Conservation (phyloP, 1,284 basidiomycete species). For the Rhodotorula sp. region DNA sequence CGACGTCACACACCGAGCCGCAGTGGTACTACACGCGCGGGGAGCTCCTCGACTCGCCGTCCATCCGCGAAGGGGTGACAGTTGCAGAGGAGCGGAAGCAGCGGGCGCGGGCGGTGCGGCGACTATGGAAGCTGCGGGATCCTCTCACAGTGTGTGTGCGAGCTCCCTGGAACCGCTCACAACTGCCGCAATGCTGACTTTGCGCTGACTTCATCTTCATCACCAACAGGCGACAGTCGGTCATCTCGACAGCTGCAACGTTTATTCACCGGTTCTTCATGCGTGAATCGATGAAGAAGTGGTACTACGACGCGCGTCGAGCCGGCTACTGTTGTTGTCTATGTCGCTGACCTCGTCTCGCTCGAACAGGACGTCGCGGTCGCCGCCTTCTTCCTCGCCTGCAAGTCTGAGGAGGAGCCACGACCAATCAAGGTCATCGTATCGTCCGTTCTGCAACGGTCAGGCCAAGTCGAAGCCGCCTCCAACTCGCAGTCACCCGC, state of each 20-base stretch:
- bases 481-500: background rate
- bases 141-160: background rate
- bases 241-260: constrained; percentile 40
- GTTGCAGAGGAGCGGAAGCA: constrained; percentile 16
- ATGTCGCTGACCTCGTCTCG: background rate
- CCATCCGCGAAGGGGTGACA: constrained; percentile 14
- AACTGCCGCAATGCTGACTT: background rate
- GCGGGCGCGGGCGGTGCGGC: constrained; percentile 12
- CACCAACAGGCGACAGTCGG: constrained; percentile 34
- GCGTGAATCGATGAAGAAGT: constrained; percentile 39
- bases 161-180: too few relatives aligned
- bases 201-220: background rate
- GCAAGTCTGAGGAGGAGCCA: constrained; percentile 43
- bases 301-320: constrained; percentile 25
- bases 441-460: constrained; percentile 21
- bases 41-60: constrained; percentile 25
- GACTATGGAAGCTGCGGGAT: constrained; percentile 17
- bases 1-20: constrained; percentile 17
- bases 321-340: too few relatives aligned
- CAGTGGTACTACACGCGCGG: constrained; percentile 35
- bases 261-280: constrained; percentile 47
- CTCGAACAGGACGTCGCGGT: constrained; percentile 20
- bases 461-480: background rate
- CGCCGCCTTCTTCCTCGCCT: constrained; percentile 44
- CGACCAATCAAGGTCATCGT: constrained; percentile 38